Base-by-base conservation (phyloP, 148 eudicot genomes). In the Chenopodium formosanum region DNA sequence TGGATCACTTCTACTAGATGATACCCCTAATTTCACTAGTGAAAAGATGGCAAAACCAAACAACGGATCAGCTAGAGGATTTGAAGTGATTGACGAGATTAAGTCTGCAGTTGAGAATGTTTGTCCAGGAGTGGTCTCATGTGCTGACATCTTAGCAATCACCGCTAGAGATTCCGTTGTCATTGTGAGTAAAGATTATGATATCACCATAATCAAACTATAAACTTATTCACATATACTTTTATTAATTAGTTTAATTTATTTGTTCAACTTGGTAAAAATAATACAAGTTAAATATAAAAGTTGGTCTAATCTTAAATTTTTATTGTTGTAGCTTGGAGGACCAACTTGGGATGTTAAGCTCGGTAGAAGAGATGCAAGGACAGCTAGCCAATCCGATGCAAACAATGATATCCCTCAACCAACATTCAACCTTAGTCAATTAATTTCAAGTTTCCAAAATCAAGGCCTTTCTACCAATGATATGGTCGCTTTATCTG, bases 141-240 rank as follows among this genome's bases (percentile, higher is more conserved):
- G 98, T 75, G 97, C 97, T n/a, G 98, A 94, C 82, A 71, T 94
- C 40, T 23, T 93, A 14, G 97, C 98, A 56, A 71, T 94, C 64
- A 83, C 92, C 25, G 89, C 95, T n/a, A 87, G 93, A 48, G 98
- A 94, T 84, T 90, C 95, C 0, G 92, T 93, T 44, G 89, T 72
- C n/a, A 81, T 76, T 0, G 98, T 94, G 79, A 89, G 94, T 85
- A 50, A 25, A 60, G 12, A 29, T 29, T 75, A 29, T 27, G 34
- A 27, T 27, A 11, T 7, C 29, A 11, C 17, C 0, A 56, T 12
- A 56, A 56, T 48, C 14, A 56, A 17, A 56, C 62, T 56, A 14
- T 4, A 3, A 56, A 12, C 5, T 56, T 56, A 56, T 56, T 52
- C 16, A 10, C 14, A 1, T 52, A 52, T 52, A 12, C 12, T 10